Percentiles rank a stretch among this genome's conserved stretches.
phyloP scores from a whole-genome alignment of 495 filamentous ascomycete species.

The Cenococcum geophilum region DNA sequence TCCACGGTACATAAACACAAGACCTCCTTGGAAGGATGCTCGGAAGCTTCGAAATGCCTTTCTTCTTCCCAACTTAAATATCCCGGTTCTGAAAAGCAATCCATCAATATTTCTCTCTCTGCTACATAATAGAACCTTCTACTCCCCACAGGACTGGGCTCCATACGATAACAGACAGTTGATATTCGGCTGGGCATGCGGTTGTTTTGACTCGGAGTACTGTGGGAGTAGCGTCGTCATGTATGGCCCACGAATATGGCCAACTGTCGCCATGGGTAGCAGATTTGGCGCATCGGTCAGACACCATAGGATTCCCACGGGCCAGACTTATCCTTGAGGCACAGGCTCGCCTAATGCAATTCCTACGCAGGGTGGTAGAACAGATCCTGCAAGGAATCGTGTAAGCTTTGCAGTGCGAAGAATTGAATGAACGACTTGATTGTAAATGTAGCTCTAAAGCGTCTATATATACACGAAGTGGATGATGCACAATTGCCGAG shows the following conservation, averaged over 20 bases:
- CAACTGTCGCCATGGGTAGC: constrained; percentile 4
- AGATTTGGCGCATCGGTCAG: constrained; percentile 7
- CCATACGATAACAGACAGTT: constrained; percentile 1
- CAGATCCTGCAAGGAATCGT: background rate
- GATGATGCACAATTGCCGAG: no score
- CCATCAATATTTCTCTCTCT: constrained; percentile 4
- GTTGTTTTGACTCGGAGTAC: background rate
- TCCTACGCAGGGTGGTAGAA: background rate
- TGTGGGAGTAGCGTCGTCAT: constrained; percentile 3
- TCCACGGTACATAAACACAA: background rate
- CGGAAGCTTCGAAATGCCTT: background rate
- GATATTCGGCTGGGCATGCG: background rate
- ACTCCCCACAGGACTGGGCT: constrained; percentile 8
- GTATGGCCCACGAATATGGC: constrained; percentile 14
- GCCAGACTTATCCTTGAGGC: constrained; percentile 12
- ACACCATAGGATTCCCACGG: constrained; percentile 21
- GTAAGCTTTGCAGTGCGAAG: no score
- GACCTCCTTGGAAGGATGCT: background rate
- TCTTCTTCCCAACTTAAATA: background rate
- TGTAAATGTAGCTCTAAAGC: no score
- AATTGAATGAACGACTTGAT: no score
- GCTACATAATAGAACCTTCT: background rate
- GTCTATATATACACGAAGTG: no score
- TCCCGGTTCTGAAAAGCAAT: background rate
- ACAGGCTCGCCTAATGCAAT: constrained; percentile 4